Base-by-base conservation (phyloP, 805 yeast genomes). In the Candida odintsovae region DNA sequence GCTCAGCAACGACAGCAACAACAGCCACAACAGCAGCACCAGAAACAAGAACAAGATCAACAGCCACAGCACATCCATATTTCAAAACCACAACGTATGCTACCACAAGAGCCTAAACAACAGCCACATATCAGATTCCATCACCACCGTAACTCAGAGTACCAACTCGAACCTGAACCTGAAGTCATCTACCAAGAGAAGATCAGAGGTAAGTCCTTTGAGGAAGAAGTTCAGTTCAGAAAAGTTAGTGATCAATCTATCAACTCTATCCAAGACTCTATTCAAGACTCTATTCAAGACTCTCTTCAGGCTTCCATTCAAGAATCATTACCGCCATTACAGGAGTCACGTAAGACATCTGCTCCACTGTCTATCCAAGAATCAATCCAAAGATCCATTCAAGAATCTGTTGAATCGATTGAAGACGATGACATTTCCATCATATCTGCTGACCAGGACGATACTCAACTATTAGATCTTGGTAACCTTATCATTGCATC, bases 401-500 rank as follows among this genome's bases (percentile, higher is more conserved):
- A 36, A 20, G 39, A 36, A 13, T 36, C 39, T 7, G n/a, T 20
- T 19, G 16, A 36, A 12, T 13, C 23, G 11, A 36, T 36, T 11
- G 39, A 13, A 19, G 18, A 16, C 8, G 39, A 43, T 19, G 26
- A 19, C 19, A n/a, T 22, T 15, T 39, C 41, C 3, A n/a, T 33
- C 28, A 29, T 39, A 13, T 33, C 31, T 38, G 42, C 7, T 16
- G 42, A 16, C 9, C 28, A 23, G 11, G 46, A 49, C 25, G 56
- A 50, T 11, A 43, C 45, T 3, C 57, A 56, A 29, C 49, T 54
- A 6, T 35, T 50, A 22, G 55, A 51, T 20, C 49, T 56, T 11
- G 52, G 58, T 22, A 52, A 51, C 38, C 21, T 50, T 40, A 52
- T 56, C 18, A 48, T 56, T 20, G 16, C 45, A 3, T 35, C 55